Conservation (phyloP, 805 yeast species). For the Jamesozyma piceae region DNA sequence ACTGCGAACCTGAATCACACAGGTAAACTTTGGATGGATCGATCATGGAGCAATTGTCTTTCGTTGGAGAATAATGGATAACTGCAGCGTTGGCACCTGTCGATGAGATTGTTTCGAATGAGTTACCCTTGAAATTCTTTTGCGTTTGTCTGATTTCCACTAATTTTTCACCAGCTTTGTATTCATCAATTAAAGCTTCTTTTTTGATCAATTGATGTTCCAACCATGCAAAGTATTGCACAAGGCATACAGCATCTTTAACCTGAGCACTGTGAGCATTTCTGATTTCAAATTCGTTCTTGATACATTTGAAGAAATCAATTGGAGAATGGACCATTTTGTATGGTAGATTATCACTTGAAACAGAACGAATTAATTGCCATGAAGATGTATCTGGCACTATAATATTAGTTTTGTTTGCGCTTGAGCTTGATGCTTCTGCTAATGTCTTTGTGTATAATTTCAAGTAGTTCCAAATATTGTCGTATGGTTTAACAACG, state of each 20-base stretch:
- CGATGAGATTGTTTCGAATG: constrained; percentile 70
- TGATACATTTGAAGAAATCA: constrained; percentile 60
- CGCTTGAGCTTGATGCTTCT: constrained; percentile 9
- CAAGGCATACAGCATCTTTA: constrained; percentile 73
- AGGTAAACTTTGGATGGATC: constrained; percentile 62
- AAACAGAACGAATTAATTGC: constrained; percentile 51
- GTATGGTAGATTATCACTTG: constrained; percentile 27
- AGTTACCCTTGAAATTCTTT: constrained; percentile 53
- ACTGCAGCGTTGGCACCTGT: constrained; percentile 69
- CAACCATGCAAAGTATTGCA: constrained; percentile 75
- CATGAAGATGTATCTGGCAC: constrained; percentile 51
- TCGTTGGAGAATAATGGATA: constrained; percentile 66
- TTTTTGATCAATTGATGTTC: constrained; percentile 43
- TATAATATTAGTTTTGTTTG: constrained; percentile 7
- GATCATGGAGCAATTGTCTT: constrained; percentile 47
- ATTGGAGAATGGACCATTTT: constrained; percentile 49
- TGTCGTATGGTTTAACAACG: constrained; percentile 42
- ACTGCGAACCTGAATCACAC: constrained; percentile 89
- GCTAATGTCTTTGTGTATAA: constrained; percentile 9
- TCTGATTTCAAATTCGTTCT: constrained; percentile 60
- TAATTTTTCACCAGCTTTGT: constrained; percentile 54
- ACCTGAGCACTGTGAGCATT: constrained; percentile 71
- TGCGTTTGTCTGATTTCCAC: constrained; percentile 44
- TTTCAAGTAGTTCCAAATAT: constrained; percentile 50
- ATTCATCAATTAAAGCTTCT: constrained; percentile 47